Conservation (phyloP, 208 protist species). For the Wallacemonas sp. region DNA sequence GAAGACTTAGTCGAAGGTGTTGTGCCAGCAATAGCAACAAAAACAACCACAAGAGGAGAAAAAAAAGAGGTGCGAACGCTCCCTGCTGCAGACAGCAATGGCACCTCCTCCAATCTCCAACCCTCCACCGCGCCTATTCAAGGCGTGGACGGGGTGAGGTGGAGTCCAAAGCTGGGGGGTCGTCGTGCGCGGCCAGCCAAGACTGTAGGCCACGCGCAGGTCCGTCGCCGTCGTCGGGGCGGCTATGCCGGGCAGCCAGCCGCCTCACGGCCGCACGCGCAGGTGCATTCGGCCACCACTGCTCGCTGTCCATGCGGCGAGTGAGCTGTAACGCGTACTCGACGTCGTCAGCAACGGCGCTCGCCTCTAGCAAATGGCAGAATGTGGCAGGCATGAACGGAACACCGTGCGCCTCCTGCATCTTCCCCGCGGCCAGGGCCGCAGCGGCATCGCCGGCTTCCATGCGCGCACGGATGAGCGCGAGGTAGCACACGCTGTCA, state of each 20-base stretch:
- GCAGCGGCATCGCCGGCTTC: conserved; percentile 28
- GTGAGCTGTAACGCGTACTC: conserved; percentile 52
- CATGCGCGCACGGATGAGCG: conserved; percentile 53
- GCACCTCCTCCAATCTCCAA: too few relatives aligned
- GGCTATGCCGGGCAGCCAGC: conserved; percentile 27
- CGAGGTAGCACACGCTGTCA: conserved; percentile 80
- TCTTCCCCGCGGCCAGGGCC: conserved; percentile 45
- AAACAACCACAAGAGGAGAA: too few relatives aligned
- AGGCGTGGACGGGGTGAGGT: too few relatives aligned
- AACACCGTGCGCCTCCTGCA: conserved; percentile 50
- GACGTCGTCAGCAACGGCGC: conserved; percentile 34
- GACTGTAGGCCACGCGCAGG: not conserved
- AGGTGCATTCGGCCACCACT: conserved; percentile 41
- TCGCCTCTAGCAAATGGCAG: conserved; percentile 56
- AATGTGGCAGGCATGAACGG: conserved; percentile 75
- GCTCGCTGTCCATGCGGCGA: conserved; percentile 52
- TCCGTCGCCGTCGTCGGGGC: not conserved
- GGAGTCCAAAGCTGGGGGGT: not conserved
- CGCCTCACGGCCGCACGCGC: conserved; percentile 26
- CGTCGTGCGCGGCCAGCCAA: conserved; percentile 1
- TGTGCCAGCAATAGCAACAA: too few relatives aligned
- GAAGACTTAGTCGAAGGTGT: too few relatives aligned
- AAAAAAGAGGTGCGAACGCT: too few relatives aligned
- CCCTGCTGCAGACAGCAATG: too few relatives aligned
- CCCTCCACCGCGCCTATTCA: too few relatives aligned